Evolutionary conservation across 306 rosid species (phyloP).

Genomic region (Prunus dulcis): DNA sequence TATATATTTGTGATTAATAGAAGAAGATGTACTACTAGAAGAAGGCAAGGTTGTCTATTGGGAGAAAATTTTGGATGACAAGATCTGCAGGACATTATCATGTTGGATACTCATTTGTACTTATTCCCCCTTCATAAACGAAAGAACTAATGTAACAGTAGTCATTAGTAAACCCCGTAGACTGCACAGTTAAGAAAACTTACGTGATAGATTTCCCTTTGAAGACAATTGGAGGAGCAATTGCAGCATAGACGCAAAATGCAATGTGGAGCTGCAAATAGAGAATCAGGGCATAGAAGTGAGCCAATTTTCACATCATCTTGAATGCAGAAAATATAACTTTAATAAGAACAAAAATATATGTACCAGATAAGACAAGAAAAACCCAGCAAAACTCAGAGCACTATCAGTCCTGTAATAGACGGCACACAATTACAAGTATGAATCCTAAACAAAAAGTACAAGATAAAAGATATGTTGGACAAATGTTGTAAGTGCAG

Average conservation of each 20-base stretch:
- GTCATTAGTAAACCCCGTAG: neutral
- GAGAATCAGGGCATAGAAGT: conserved; percentile 23
- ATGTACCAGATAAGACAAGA: conserved; percentile 63
- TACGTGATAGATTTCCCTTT: conserved; percentile 85
- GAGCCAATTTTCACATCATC: conserved; percentile 18
- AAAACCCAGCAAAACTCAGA: conserved; percentile 89
- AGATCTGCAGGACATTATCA: neutral
- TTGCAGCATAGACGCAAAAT: conserved; percentile 72
- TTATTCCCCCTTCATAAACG: neutral
- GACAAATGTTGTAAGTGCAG: neutral
- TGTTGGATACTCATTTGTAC: neutral
- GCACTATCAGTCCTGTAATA: conserved; percentile 90
- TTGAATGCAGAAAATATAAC: conserved; percentile 20
- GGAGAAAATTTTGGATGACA: neutral
- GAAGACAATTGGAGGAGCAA: conserved; percentile 86
- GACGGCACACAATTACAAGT: conserved; percentile 24
- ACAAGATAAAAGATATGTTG: neutral
- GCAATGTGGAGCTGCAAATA: conserved; percentile 69
- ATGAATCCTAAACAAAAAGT: conserved; percentile 3
- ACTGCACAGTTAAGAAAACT: conserved; percentile 31
- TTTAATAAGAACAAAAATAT: conserved; percentile 12
- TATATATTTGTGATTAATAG: neutral
- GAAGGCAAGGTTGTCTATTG: neutral
- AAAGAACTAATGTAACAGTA: neutral
- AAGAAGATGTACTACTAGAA: neutral